Percentiles rank a stretch among this genome's conserved stretches.
Evolutionary conservation across 2,329 filamentous ascomycete species (phyloP).

Genomic region (Thyridium curvatum): DNA sequence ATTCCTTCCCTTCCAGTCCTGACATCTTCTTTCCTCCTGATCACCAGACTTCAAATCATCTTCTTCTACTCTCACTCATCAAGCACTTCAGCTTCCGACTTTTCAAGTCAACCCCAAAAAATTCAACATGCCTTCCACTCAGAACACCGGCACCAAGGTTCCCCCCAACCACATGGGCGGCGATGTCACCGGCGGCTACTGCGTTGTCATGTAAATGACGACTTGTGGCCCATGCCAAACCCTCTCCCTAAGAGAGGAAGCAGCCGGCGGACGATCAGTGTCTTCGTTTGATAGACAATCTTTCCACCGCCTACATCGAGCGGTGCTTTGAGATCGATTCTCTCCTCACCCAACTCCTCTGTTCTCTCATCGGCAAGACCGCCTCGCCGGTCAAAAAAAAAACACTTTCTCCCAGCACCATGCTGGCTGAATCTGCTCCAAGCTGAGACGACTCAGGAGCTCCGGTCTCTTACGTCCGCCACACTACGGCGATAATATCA

Average conservation of each 20-base stretch:
- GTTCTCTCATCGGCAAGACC: slow-evolving; percentile 5
- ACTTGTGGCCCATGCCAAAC: not conserved
- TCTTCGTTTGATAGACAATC: too few species aligned
- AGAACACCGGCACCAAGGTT: slow-evolving; percentile 14
- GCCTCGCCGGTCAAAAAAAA: slow-evolving; percentile 10
- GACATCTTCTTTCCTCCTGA: slow-evolving; percentile 11
- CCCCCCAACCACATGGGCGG: slow-evolving; percentile 15
- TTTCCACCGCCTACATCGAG: too few species aligned
- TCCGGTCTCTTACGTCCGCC: too few species aligned
- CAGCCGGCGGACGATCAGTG: too few species aligned
- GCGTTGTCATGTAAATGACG: slow-evolving; percentile 25
- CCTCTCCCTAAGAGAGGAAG: not conserved
- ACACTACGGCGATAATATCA: too few species aligned
- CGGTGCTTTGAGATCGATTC: not conserved
- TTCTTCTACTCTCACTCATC: slow-evolving; percentile 3
- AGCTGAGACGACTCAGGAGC: too few species aligned
- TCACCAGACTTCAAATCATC: slow-evolving; percentile 10
- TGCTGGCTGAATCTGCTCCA: slow-evolving; percentile 7
- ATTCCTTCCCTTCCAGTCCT: slow-evolving; percentile 3
- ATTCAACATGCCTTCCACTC: slow-evolving; percentile 24
- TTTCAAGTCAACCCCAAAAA: slow-evolving; percentile 8
- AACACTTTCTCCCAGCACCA: slow-evolving; percentile 10
- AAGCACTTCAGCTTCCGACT: slow-evolving; percentile 2
- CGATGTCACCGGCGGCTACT: slow-evolving; percentile 20
- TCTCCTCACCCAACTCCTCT: not conserved